Base-by-base conservation (phyloP, 2,329 filamentous ascomycete species). In the Rutstroemia sydowiana region DNA sequence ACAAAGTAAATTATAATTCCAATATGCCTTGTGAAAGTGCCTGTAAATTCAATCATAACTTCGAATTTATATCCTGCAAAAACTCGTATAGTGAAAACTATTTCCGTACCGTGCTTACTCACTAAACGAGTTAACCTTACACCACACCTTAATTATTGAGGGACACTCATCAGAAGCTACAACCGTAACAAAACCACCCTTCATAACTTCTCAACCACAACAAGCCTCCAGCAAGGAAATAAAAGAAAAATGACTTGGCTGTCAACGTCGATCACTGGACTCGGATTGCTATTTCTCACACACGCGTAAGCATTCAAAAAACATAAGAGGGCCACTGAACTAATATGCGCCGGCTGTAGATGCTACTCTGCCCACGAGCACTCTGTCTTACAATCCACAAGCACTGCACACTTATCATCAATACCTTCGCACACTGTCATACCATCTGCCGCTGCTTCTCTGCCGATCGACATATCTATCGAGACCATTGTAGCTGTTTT, bases 321-420 rank as follows among this genome's bases (percentile, higher is more conserved):
- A n/a, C n/a, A n/a, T 42, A 36, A 28, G 42, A 50, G 44, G 9
- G 7, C 30, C 26, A 26, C 16, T 23, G 39, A 40, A 28, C 41
- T 48, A 36, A 47, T 23, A 18, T 31, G 37, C 26, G 32, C 23
- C n/a, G 5, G 41, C 43, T 41, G 46, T 66, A 98, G 93, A 58
- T 95, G 91, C 72, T 98, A 97, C 72, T 98, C 93, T 47, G 90
- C 91, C 43, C 87, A 95, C 70, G 93, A 98, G 72, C 88, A 95
- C 72, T 86, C 88, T 6, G 76, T 83, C 20, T 79, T 95, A 45
- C 81, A 84, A 61, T 79, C 84, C 51, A 75, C 76, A 60, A 70
- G 71, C 48, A 73, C 75, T 46, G 73, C 75, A 31, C 69, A 75
- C 48, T 67, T 73, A 40, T 71, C 73, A 28, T 67, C 74, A 39